Evolutionary conservation across 345 rosid species (phyloP).

Genomic region (Carallia pectinifolia): DNA sequence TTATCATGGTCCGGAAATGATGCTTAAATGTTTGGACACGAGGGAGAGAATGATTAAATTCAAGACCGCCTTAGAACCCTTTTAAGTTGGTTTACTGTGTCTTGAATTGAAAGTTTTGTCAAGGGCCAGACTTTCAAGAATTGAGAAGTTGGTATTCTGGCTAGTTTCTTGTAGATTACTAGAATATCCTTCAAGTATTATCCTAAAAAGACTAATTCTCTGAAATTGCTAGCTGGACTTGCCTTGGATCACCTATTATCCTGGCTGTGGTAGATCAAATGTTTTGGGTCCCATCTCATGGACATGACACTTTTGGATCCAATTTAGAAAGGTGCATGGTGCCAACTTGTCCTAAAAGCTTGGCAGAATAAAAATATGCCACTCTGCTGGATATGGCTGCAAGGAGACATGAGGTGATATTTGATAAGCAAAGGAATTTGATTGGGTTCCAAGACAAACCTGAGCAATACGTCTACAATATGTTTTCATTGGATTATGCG

Average conservation of each 20-base stretch:
- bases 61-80: no score
- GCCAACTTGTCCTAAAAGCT: slow-evolving; percentile 44
- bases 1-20: not conserved
- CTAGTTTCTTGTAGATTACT: slow-evolving; percentile 18
- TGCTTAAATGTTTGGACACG: no score
- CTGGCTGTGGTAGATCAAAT: slow-evolving; percentile 33
- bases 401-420: slow-evolving; percentile 42
- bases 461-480: not conserved
- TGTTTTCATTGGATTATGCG: not conserved
- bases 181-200: slow-evolving; percentile 20
- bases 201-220: slow-evolving; percentile 13
- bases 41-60: no score
- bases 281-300: slow-evolving; percentile 49
- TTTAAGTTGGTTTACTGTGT: no score
- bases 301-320: slow-evolving; percentile 15
- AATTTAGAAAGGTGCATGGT: slow-evolving; percentile 21
- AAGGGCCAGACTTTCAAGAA: no score
- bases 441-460: slow-evolving; percentile 14
- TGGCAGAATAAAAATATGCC: slow-evolving; percentile 35
- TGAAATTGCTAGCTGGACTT: slow-evolving; percentile 50
- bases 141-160: not conserved
- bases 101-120: not conserved
- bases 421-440: slow-evolving; percentile 15
- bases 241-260: slow-evolving; percentile 22
- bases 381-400: slow-evolving; percentile 41